Percentiles rank a stretch among this genome's conserved stretches.
Evolutionary conservation across 1,139 yeast genomes (phyloP).

Genomic region (Geotrichum fermentans): DNA sequence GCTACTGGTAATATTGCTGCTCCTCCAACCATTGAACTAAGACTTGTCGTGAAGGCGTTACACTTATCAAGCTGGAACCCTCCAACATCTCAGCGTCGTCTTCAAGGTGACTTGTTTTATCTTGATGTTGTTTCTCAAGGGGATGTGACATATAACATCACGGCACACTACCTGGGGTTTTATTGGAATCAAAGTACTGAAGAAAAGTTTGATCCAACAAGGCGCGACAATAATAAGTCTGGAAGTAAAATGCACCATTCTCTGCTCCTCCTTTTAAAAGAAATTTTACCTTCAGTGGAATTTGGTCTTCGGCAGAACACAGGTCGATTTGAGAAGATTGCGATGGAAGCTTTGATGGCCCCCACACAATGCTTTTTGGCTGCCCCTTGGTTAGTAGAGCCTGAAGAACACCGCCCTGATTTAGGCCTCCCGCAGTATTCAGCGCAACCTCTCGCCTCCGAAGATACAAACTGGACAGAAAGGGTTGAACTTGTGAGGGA

Average conservation of each 20-base stretch:
- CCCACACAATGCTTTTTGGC: conserved; percentile 60
- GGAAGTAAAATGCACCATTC: conserved; percentile 41
- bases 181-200: conserved; percentile 65
- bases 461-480: conserved; percentile 70
- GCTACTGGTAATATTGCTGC: conserved; percentile 3
- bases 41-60: conserved; percentile 16
- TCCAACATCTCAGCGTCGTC: conserved; percentile 58
- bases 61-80: conserved; percentile 82
- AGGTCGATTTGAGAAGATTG: conserved; percentile 43
- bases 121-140: conserved; percentile 73
- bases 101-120: conserved; percentile 76
- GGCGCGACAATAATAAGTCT: conserved; percentile 41
- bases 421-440: conserved; percentile 49
- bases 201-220: conserved; percentile 62
- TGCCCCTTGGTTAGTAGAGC: conserved; percentile 69
- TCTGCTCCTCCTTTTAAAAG: conserved; percentile 49
- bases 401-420: neutral
- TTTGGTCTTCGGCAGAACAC: conserved; percentile 43
- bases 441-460: neutral
- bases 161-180: conserved; percentile 75
- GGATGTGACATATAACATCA: conserved; percentile 70
- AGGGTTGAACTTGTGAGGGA: conserved; percentile 82
- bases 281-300: conserved; percentile 52
- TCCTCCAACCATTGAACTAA: neutral
- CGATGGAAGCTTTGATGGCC: conserved; percentile 53